A percentile compares a stretch with the other conserved stretches of the same genome.
Evolutionary conservation across 179 eudicot genomes (phyloP).

Genomic region (Sideroxylon spinosum): DNA sequence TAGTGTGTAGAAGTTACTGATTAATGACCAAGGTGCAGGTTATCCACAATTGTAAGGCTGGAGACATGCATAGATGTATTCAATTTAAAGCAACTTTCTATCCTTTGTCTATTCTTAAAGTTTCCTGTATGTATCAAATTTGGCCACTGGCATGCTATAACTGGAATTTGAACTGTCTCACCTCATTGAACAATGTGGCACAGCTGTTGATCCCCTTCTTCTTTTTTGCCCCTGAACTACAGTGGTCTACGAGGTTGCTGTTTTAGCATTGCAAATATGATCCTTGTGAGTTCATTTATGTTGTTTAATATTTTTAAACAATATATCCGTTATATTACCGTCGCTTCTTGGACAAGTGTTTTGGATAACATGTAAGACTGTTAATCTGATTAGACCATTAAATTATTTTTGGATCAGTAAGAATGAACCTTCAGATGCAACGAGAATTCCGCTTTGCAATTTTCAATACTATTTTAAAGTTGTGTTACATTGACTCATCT

Average conservation of each 20-base stretch:
- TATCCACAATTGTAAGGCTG: not conserved
- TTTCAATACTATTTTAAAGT: no score
- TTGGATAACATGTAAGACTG: slow-evolving; percentile 11
- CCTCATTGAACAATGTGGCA: slow-evolving; percentile 4
- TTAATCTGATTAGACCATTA: not conserved
- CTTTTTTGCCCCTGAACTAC: slow-evolving; percentile 34
- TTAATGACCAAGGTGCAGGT: not conserved
- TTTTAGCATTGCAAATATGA: slow-evolving; percentile 95
- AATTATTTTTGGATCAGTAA: not conserved
- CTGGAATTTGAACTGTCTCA: slow-evolving; percentile 13
- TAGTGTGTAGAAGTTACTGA: not conserved
- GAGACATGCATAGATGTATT: not conserved
- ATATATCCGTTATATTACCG: not conserved
- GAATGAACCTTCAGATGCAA: not conserved
- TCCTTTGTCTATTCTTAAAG: slow-evolving; percentile 5
- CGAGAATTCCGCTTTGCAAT: not conserved
- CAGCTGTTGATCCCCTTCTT: slow-evolving; percentile 28
- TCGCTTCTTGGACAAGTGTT: not conserved
- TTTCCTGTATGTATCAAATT: not conserved
- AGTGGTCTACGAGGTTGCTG: slow-evolving; percentile 91
- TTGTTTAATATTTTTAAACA: not conserved
- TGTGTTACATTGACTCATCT: no score
- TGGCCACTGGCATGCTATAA: not conserved
- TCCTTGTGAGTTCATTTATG: slow-evolving; percentile 66
- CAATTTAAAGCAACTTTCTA: not conserved